Evolutionary conservation across 2,329 filamentous ascomycete species (phyloP), one percentile per base, ranked within the genome.

Genomic region (Chlorencoelia australis): DNA sequence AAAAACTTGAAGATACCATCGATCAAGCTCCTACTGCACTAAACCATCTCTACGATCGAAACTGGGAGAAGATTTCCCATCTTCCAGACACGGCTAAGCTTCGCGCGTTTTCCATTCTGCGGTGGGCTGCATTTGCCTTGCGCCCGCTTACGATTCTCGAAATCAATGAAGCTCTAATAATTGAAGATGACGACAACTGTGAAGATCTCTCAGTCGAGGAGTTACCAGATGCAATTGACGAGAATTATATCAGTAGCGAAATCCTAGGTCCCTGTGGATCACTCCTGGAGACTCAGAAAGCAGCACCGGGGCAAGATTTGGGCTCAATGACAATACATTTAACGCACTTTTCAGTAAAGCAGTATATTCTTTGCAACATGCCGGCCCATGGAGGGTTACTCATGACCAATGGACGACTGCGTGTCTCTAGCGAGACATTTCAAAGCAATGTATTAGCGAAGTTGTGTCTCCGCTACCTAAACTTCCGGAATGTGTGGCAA

Each of bases 231-330:
- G 11, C 13, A 0, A 11, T 58, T 2, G 42, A 58, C 8, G 46
- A 60, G 0, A 51, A 54, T 0, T 59, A 57, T 20, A 17, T 61
- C 6, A 39, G 49, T 11, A 44, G 36, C 7, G 51, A 57, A 19
- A 53, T 60, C 3, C 5, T 53, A 0, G 42, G 44, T 1, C 40
- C 55, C 2, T 62, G 56, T 17, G 51, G 48, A 0, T 51, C 53
- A 0, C 35, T 62, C 1, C 2, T 62, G 1, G 58, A 59, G 15
- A 33, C 57, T 5, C 37, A 39, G 14, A 27, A 26, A 32, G 19
- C 16, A 11, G 22, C 20, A 34, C 7, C 19, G 2, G 29, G 16
- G 4, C 15, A 37, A 19, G 19, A 19, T 35, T 15, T 44, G 14
- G 24, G 24, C 19, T 30, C 27, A 15, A 40, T 35, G 14, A 50